phyloP scores from a whole-genome alignment of 1,284 basidiomycete genomes.

The Coriolopsis trogii region DNA sequence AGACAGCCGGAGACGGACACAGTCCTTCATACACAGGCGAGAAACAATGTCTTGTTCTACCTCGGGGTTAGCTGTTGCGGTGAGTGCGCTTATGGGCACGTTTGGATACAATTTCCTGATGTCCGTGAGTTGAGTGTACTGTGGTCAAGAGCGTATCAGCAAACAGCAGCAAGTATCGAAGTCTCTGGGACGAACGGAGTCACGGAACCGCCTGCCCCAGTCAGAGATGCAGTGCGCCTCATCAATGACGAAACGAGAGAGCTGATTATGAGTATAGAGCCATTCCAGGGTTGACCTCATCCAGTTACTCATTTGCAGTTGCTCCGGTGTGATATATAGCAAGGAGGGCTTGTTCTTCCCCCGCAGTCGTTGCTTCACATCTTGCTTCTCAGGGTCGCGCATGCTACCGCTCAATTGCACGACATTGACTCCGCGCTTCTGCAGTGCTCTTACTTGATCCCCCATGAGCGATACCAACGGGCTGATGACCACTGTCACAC shows the following conservation, averaged over 20 bases:
- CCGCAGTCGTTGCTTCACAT: constrained; percentile 43
- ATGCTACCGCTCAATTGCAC: constrained; percentile 72
- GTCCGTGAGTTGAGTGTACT: constrained; percentile 72
- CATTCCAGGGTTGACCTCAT: constrained; percentile 59
- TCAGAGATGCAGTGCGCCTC: constrained; percentile 93
- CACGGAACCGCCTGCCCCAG: constrained; percentile 87
- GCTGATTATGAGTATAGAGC: constrained; percentile 56
- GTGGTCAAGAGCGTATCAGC: constrained; percentile 18
- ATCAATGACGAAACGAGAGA: constrained; percentile 94
- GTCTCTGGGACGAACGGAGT: constrained; percentile 52
- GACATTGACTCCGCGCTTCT: constrained; percentile 69
- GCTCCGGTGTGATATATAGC: constrained; percentile 95
- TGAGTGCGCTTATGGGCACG: constrained; percentile 94
- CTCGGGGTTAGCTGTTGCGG: constrained; percentile 87
- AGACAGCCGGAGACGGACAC: constrained; percentile 74
- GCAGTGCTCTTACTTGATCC: constrained; percentile 85
- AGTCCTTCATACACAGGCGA: constrained; percentile 66
- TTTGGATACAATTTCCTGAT: constrained; percentile 76
- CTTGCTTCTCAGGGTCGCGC: constrained; percentile 43
- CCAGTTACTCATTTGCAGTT: constrained; percentile 66
- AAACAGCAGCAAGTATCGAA: not conserved
- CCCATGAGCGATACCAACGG: constrained; percentile 91
- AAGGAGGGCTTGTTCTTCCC: constrained; percentile 56
- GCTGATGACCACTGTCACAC: constrained; percentile 89
- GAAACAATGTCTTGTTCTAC: constrained; percentile 81